phyloP scores from a whole-genome alignment of 345 rosid genomes.

The Populus deltoides region DNA sequence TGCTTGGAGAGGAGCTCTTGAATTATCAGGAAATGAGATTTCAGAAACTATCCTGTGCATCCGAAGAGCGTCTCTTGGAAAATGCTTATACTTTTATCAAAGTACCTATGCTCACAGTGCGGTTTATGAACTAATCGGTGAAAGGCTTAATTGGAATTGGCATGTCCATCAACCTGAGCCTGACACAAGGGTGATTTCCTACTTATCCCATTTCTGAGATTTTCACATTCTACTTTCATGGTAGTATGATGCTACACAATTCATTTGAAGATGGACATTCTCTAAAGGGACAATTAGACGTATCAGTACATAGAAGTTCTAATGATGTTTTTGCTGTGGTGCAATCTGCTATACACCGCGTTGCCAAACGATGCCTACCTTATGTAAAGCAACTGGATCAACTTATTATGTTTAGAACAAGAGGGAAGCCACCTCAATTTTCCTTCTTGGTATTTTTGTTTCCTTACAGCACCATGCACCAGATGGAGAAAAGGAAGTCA shows the following conservation, averaged over 20 bases:
- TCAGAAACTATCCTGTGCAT: constrained; percentile 45
- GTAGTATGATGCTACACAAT: too few species aligned
- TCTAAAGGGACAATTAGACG: too few species aligned
- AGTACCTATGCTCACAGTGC: constrained; percentile 45
- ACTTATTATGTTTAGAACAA: background rate
- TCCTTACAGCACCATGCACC: constrained; percentile 50
- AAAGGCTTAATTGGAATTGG: constrained; percentile 76
- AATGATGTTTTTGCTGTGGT: too few species aligned
- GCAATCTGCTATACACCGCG: too few species aligned
- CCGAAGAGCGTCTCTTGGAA: constrained; percentile 54
- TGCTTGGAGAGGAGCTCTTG: constrained; percentile 83
- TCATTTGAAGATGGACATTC: too few species aligned
- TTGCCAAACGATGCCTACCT: background rate
- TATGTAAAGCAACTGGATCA: background rate
- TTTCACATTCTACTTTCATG: background rate
- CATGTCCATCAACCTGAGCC: constrained; percentile 72
- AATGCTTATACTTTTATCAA: constrained; percentile 62
- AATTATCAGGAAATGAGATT: constrained; percentile 52
- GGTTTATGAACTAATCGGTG: constrained; percentile 54
- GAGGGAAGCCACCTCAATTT: background rate
- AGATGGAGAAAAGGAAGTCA: constrained; percentile 35
- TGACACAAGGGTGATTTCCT: constrained; percentile 43
- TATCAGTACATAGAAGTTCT: too few species aligned
- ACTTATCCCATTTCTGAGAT: background rate
- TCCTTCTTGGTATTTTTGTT: constrained; percentile 3